Evolutionary conservation across 2,329 filamentous ascomycete species (phyloP).

Genomic region (Arachnomyces sp.): DNA sequence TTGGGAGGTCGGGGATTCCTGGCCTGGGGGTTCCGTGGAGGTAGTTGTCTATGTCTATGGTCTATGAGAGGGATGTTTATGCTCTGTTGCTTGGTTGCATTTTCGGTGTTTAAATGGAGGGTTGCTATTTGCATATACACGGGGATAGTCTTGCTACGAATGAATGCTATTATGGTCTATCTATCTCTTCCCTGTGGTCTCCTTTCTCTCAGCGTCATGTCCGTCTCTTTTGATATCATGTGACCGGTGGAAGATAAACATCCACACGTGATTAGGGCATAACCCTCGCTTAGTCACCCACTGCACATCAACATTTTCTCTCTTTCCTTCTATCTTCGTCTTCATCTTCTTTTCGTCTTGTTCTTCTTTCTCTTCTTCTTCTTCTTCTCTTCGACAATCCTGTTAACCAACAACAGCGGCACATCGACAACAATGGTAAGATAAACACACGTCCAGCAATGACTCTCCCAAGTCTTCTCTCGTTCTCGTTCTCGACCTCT

Average conservation of each 20-base stretch:
- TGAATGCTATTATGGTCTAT: not conserved
- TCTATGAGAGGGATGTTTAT: not conserved
- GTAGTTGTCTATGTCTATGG: no score
- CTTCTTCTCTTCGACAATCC: constrained; percentile 29
- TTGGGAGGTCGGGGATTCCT: constrained; percentile 31
- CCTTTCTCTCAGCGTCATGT: no score
- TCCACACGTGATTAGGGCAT: not conserved
- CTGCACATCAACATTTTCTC: constrained; percentile 1
- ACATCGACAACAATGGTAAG: constrained; percentile 58
- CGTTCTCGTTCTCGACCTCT: constrained; percentile 3
- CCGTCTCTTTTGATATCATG: no score
- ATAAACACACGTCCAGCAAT: constrained; percentile 34
- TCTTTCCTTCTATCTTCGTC: not conserved
- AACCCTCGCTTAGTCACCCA: constrained; percentile 4
- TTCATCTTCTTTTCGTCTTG: constrained; percentile 2
- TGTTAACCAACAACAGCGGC: constrained; percentile 44
- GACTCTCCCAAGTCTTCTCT: constrained; percentile 35
- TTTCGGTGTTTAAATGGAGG: not conserved
- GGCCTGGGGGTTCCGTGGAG: constrained; percentile 34
- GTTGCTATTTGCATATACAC: not conserved
- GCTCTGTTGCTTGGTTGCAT: not conserved
- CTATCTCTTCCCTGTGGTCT: no score
- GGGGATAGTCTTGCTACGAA: not conserved
- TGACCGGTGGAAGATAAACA: not conserved
- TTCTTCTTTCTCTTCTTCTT: constrained; percentile 19